phyloP scores from a whole-genome alignment of 1,284 basidiomycete species.

The Lentinus polychrous region DNA sequence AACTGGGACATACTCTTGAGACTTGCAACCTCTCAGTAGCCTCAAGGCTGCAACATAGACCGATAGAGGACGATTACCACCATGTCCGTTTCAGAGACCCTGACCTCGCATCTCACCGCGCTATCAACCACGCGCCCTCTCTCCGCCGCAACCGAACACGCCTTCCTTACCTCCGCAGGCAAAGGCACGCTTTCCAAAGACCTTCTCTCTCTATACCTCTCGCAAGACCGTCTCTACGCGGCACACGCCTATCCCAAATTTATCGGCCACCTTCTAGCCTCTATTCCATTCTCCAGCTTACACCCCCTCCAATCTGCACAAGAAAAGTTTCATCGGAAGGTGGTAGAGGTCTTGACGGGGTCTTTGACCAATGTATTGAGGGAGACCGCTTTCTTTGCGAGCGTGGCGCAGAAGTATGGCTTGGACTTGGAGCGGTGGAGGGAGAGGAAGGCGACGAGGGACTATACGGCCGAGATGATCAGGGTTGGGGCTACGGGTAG shows the following conservation, averaged over 20 bases:
- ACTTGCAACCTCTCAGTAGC: no score
- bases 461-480: constrained; percentile 68
- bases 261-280: constrained; percentile 47
- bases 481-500: constrained; percentile 38
- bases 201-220: constrained; percentile 52
- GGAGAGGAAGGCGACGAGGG: constrained; percentile 53
- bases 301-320: constrained; percentile 26
- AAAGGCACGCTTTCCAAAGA: constrained; percentile 37
- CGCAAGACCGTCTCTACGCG: constrained; percentile 67
- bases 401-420: constrained; percentile 37
- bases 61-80: neutral
- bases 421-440: constrained; percentile 43
- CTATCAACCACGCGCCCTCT: constrained; percentile 33
- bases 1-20: no score
- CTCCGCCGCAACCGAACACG: constrained; percentile 41
- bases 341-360: constrained; percentile 42
- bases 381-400: constrained; percentile 58
- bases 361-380: constrained; percentile 50
- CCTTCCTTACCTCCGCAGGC: constrained; percentile 51
- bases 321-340: constrained; percentile 34
- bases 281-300: constrained; percentile 40
- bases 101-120: constrained; percentile 29
- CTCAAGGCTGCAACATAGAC: no score
- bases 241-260: constrained; percentile 59
- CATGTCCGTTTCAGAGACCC: constrained; percentile 6